Evolutionary conservation across 106 monocot genomes (phyloP).

Genomic region (Hemerocallis citrina): DNA sequence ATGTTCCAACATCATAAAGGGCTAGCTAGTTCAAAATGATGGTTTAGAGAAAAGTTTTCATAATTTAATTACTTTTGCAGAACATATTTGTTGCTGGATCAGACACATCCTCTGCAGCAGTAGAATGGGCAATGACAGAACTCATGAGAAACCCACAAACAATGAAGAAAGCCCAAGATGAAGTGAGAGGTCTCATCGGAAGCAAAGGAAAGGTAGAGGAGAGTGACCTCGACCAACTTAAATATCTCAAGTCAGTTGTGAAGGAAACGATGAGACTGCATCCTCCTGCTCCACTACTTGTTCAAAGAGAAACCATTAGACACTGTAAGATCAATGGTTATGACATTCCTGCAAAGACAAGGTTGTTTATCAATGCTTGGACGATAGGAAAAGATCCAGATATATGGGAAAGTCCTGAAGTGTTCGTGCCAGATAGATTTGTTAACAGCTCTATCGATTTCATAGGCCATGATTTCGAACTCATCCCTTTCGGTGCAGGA

Average conservation of each 20-base stretch:
- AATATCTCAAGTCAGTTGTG: conserved; percentile 4
- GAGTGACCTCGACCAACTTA: neutral
- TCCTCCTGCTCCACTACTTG: conserved; percentile 4
- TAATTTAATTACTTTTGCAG: no score
- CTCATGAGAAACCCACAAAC: conserved; percentile 8
- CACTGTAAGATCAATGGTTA: conserved; percentile 7
- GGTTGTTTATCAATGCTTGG: neutral
- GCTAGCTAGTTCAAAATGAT: no score
- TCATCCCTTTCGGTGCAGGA: conserved; percentile 11
- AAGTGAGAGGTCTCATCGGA: conserved; percentile 1
- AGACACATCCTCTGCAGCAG: neutral
- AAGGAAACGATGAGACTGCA: conserved; percentile 9
- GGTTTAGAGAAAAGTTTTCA: no score
- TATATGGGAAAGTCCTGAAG: conserved; percentile 3
- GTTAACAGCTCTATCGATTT: neutral
- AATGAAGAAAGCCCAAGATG: conserved; percentile 12
- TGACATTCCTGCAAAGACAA: conserved; percentile 3
- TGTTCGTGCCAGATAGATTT: conserved; percentile 10
- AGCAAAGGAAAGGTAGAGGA: conserved; percentile 11
- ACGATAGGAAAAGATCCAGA: conserved; percentile 6
- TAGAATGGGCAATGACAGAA: conserved; percentile 15
- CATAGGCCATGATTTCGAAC: conserved; percentile 4
- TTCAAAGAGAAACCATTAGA: conserved; percentile 1
- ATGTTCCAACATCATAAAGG: no score
- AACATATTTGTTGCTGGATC: conserved; percentile 9